Evolutionary conservation across 2,329 filamentous ascomycete species (phyloP).

Genomic region (Aspergillus eucalypticola): DNA sequence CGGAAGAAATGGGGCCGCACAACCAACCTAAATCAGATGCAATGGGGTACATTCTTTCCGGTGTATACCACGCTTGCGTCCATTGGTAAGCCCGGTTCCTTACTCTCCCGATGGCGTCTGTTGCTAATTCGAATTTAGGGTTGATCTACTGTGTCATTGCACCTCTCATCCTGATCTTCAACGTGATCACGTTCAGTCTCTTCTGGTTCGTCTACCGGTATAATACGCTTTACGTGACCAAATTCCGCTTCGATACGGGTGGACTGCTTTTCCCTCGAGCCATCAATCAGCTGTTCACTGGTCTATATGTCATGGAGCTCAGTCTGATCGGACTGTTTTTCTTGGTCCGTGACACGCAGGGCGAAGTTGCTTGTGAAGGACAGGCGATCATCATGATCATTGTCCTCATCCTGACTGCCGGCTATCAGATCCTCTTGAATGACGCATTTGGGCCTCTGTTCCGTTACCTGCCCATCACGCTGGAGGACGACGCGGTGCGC

Average conservation of each 20-base stretch:
- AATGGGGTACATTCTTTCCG: conserved; percentile 93
- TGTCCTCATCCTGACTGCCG: conserved; percentile 65
- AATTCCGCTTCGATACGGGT: conserved; percentile 86
- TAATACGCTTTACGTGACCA: conserved; percentile 91
- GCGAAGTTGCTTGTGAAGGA: conserved; percentile 61
- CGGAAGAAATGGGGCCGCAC: conserved; percentile 83
- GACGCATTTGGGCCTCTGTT: conserved; percentile 80
- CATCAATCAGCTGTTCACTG: conserved; percentile 93
- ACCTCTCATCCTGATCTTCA: conserved; percentile 88
- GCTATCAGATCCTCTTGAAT: conserved; percentile 82
- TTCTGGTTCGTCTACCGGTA: conserved; percentile 97
- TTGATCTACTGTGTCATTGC: conserved; percentile 86
- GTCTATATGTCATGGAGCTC: conserved; percentile 91
- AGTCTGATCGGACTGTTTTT: conserved; percentile 90
- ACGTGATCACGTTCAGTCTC: conserved; percentile 84
- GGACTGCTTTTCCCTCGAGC: conserved; percentile 88
- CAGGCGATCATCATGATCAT: conserved; percentile 88
- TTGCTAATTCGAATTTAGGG: conserved; percentile 36
- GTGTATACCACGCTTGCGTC: conserved; percentile 96
- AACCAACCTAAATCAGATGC: conserved; percentile 72
- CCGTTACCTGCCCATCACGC: conserved; percentile 86
- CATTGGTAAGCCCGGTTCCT: conserved; percentile 60
- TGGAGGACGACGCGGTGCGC: conserved; percentile 92
- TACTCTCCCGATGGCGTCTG: conserved; percentile 5
- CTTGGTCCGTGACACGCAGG: conserved; percentile 62